Evolutionary conservation across 192 early-diverging fungal genomes (phyloP).

Genomic region (Dispira simplex): DNA sequence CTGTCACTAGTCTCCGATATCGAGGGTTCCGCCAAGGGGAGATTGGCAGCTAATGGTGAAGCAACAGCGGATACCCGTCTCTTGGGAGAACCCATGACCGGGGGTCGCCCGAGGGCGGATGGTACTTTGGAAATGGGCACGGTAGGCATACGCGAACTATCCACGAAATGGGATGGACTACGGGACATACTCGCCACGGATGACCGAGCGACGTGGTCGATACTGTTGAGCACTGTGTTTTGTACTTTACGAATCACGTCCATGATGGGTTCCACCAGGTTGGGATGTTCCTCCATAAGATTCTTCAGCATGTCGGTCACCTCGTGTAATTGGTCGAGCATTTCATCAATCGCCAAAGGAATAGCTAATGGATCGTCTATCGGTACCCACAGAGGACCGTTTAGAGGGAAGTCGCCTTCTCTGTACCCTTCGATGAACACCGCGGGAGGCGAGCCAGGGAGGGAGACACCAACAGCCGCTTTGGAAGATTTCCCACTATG

Average conservation of each 20-base stretch:
- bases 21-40: background rate
- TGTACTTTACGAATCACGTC: slow-evolving; percentile 9
- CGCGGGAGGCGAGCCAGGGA: background rate
- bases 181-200: background rate
- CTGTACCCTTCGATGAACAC: background rate
- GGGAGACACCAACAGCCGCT: background rate
- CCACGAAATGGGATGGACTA: no score
- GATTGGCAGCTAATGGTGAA: background rate
- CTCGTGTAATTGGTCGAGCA: slow-evolving; percentile 7
- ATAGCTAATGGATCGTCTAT: background rate
- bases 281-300: background rate
- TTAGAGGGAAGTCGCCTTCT: background rate
- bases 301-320: slow-evolving; percentile 1
- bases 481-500: background rate
- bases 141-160: no score
- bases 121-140: background rate
- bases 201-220: slow-evolving; percentile 9
- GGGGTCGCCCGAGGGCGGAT: background rate
- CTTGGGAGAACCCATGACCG: background rate
- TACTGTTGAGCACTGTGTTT: slow-evolving; percentile 1
- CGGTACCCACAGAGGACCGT: background rate
- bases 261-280: background rate
- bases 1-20: background rate
- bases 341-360: slow-evolving; percentile 5
- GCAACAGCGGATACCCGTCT: background rate